Conservation (phyloP, 2,329 filamentous ascomycete genomes). For the Fusarium torreyae region DNA sequence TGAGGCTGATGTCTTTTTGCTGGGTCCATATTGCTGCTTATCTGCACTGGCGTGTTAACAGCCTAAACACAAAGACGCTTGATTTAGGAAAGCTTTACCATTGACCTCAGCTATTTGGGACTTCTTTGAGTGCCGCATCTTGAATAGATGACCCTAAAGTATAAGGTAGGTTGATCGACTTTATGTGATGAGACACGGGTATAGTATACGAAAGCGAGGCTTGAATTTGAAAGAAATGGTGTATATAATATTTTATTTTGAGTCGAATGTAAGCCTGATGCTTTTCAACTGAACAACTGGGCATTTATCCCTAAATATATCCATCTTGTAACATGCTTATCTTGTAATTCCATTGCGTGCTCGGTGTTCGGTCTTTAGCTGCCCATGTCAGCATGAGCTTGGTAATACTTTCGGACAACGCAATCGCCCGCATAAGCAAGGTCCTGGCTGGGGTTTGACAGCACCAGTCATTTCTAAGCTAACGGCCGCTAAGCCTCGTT, state of each 20-base stretch:
- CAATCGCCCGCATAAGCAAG: constrained; percentile 12
- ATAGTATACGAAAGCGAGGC: neutral
- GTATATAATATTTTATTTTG: neutral
- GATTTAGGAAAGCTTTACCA: constrained; percentile 12
- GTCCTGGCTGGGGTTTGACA: neutral
- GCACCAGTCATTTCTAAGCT: constrained; percentile 32
- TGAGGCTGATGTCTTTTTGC: constrained; percentile 17
- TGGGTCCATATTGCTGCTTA: neutral
- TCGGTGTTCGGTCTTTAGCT: constrained; percentile 33
- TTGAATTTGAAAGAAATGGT: neutral
- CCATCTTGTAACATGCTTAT: neutral
- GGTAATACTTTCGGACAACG: constrained; percentile 26
- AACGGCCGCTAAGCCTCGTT: constrained; percentile 1
- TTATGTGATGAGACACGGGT: neutral
- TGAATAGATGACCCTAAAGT: neutral
- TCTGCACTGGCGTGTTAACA: constrained; percentile 1
- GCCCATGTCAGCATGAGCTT: constrained; percentile 20
- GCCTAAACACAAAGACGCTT: neutral
- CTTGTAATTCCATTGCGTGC: neutral
- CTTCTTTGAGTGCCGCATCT: constrained; percentile 35
- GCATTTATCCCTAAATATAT: neutral
- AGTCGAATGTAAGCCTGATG: neutral
- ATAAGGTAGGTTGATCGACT: neutral
- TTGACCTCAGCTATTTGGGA: constrained; percentile 3
- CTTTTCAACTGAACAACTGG: neutral